phyloP scores from a whole-genome alignment of 805 yeast genomes.

The Lipomyces oligophaga region DNA sequence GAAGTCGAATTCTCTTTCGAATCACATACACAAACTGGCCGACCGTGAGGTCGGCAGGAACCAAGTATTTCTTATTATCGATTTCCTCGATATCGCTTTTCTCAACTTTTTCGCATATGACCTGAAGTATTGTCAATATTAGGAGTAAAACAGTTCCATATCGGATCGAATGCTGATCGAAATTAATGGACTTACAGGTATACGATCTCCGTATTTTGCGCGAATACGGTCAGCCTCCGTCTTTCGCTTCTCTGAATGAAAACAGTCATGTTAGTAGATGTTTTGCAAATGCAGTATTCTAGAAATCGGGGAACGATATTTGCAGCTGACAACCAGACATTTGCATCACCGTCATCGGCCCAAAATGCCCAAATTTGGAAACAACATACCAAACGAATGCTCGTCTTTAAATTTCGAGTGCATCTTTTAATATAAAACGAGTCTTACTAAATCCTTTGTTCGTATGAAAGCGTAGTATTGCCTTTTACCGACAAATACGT shows the following conservation, averaged over 20 bases:
- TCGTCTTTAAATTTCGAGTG: conserved; percentile 94
- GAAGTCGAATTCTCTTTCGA: conserved; percentile 90
- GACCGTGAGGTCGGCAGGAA: conserved; percentile 92
- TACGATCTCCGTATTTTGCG: conserved; percentile 82
- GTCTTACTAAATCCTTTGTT: too few species aligned
- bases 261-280: background rate
- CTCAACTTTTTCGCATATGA: conserved; percentile 94
- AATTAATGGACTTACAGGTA: conserved; percentile 59
- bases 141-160: background rate
- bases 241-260: conserved; percentile 69
- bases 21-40: conserved; percentile 98
- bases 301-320: background rate
- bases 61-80: conserved; percentile 94
- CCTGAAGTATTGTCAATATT: conserved; percentile 15
- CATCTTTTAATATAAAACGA: conserved; percentile 50
- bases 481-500: too few species aligned
- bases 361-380: background rate
- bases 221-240: conserved; percentile 91
- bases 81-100: conserved; percentile 93
- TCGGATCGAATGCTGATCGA: background rate
- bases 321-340: background rate
- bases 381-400: conserved; percentile 77
- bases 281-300: background rate
- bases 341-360: too few species aligned
- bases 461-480: too few species aligned